Evolutionary conservation across 192 early-diverging fungal genomes (phyloP).

Genomic region (Entophlyctis luteolus): DNA sequence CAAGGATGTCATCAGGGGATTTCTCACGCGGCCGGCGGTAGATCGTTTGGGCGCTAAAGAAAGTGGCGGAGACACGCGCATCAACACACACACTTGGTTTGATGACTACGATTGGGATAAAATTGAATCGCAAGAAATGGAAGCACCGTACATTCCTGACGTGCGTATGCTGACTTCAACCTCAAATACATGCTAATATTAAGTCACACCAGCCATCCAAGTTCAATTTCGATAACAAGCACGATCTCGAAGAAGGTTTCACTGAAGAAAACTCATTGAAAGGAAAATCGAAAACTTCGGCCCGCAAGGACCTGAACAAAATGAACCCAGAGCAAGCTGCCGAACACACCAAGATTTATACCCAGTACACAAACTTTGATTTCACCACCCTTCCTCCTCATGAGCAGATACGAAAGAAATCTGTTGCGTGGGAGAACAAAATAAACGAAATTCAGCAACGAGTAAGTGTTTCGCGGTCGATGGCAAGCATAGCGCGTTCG

Average conservation of each 20-base stretch:
- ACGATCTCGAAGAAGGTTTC: constrained; percentile 91
- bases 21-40: constrained; percentile 66
- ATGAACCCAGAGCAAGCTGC: background rate
- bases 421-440: constrained; percentile 9
- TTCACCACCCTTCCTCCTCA: background rate
- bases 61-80: background rate
- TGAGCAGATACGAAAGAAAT: background rate
- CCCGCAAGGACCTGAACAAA: background rate
- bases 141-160: background rate
- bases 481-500: too few species aligned
- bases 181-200: too few species aligned
- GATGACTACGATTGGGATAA: background rate
- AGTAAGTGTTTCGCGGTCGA: background rate
- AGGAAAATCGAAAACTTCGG: constrained; percentile 60
- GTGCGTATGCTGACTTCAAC: too few species aligned
- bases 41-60: constrained; percentile 52
- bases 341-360: constrained; percentile 13
- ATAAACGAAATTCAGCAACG: constrained; percentile 12
- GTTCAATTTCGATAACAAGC: constrained; percentile 91
- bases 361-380: constrained; percentile 6
- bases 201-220: constrained; percentile 19
- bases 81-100: background rate
- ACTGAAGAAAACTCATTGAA: constrained; percentile 91
- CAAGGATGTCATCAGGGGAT: constrained; percentile 29
- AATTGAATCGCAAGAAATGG: background rate